Evolutionary conservation across 164 flowering plant species (phyloP), one percentile per base, ranked within the genome.

Genomic region (Magnolia sinica): DNA sequence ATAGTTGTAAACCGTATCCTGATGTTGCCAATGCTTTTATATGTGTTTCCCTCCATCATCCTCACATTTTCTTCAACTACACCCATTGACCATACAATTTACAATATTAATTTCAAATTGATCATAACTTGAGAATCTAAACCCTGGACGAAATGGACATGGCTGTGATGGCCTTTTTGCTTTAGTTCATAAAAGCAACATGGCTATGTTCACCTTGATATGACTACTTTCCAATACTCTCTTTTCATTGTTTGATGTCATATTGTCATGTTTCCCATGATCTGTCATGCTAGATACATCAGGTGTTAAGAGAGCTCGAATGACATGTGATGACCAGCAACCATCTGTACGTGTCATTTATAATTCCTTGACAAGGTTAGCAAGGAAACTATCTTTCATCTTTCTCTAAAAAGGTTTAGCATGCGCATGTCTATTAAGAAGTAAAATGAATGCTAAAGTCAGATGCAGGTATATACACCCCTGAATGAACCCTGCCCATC

Each of bases 291-390:
- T 70, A 94, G 97, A 86, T 76, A 63, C 74, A 77, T 81, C 88
- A 76, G 95, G 96, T 74, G 86, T 82, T 77, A 95, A 95, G 88
- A 88, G 97, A 86, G 81, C 86, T 51, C 86, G 97, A 64, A 63
- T 76, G 72, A 81, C 88, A 68, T 72, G 71, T 81, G 89, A 83
- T 77, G 94, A 87, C 61, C 79, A 84, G 78, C 87, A 90, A 68
- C 91, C 98, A 51, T 87, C 93, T 50, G 96, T 95, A 64, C 88
- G 77, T 83, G 87, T 93, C 67, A 71, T 68, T 20, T 95, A 89
- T 85, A 82, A 81, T 72, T 88, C 86, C 73, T 80, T 95, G 76
- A 80, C 97, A 81, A 93, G 95, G 98, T 95, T 76, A 70, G 87
- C 74, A 61, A 27, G 18, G 69, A 55, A 77, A 58, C 63, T 8